Percentiles rank a stretch among this genome's conserved stretches.
Evolutionary conservation across 768 basidiomycete species (phyloP).

Genomic region (Dentipellis fragilis): DNA sequence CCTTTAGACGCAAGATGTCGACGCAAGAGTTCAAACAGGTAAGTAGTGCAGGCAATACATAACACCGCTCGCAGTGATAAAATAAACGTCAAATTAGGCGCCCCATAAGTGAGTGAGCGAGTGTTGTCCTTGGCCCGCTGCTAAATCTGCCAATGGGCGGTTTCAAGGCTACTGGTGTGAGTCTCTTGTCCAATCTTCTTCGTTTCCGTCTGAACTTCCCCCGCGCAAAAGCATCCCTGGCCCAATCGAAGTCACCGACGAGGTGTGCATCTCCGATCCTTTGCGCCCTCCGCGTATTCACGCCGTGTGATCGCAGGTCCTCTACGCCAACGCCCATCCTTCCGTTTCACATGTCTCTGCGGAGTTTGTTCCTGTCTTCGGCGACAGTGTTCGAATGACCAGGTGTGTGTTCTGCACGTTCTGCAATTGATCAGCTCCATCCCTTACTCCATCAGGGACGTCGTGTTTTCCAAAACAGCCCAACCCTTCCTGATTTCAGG

Average conservation of each 20-base stretch:
- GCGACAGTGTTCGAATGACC: slow-evolving; percentile 81
- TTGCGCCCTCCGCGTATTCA: background rate
- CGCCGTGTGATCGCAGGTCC: slow-evolving; percentile 39
- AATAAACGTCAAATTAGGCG: slow-evolving; percentile 19
- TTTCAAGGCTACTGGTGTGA: slow-evolving; percentile 15
- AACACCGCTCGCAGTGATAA: background rate
- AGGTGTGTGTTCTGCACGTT: slow-evolving; percentile 30
- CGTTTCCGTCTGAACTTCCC: background rate
- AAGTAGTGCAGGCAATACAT: background rate
- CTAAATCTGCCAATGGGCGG: background rate
- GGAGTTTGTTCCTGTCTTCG: slow-evolving; percentile 82
- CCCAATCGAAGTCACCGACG: slow-evolving; percentile 52
- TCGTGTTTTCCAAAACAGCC: slow-evolving; percentile 65
- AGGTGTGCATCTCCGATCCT: slow-evolving; percentile 26
- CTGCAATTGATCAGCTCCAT: background rate
- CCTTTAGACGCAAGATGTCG: slow-evolving; percentile 19
- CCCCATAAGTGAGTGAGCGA: slow-evolving; percentile 38
- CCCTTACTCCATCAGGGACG: slow-evolving; percentile 35
- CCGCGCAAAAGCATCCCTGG: slow-evolving; percentile 31
- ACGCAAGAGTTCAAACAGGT: slow-evolving; percentile 25
- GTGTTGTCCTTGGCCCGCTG: background rate
- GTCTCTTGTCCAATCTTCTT: slow-evolving; percentile 5
- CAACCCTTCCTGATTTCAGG: slow-evolving; percentile 95
- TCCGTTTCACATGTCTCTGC: slow-evolving; percentile 82
- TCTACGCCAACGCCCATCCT: slow-evolving; percentile 89